Percentiles rank a stretch among this genome's conserved stretches.
phyloP scores from a whole-genome alignment of 2,329 filamentous ascomycete genomes.

The Diaporthe velutina region DNA sequence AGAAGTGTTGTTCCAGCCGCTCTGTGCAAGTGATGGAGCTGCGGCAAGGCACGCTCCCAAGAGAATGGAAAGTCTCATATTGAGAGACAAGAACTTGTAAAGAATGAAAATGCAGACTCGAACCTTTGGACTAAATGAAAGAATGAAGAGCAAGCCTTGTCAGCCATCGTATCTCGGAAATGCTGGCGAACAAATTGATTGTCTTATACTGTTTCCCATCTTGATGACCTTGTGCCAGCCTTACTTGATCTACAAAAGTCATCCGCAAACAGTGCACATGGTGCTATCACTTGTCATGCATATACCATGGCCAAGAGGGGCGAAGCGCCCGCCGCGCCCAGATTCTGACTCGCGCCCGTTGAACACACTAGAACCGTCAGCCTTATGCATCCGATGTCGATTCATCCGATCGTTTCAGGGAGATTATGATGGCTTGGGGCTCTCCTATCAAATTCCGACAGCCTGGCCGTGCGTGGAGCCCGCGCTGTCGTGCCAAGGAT shows the following conservation, averaged over 20 bases:
- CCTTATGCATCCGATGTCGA: constrained; percentile 18
- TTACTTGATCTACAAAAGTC: neutral
- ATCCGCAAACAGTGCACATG: neutral
- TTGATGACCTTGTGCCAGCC: neutral
- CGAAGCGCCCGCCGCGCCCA: constrained; percentile 9
- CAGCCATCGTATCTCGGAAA: rapidly evolving
- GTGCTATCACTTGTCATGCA: constrained; percentile 8
- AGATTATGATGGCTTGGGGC: constrained; percentile 4
- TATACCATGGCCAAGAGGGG: neutral
- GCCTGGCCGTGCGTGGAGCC: neutral
- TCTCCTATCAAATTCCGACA: constrained; percentile 7
- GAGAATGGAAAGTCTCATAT: constrained; percentile 24
- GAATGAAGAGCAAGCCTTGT: neutral
- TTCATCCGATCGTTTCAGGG: constrained; percentile 8
- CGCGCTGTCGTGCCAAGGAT: neutral
- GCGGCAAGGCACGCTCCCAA: constrained; percentile 3
- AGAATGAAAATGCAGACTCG: neutral
- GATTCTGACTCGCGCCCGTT: constrained; percentile 8
- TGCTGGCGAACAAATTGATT: neutral
- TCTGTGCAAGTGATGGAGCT: constrained; percentile 7
- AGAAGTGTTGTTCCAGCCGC: constrained; percentile 17
- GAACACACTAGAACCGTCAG: neutral
- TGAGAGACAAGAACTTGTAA: neutral
- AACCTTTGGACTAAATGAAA: neutral
- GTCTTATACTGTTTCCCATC: neutral